A percentile compares a stretch with the other conserved stretches of the same genome.
Conservation (phyloP, 495 filamentous ascomycete species). For the Aspergillus incahuasiensis region DNA sequence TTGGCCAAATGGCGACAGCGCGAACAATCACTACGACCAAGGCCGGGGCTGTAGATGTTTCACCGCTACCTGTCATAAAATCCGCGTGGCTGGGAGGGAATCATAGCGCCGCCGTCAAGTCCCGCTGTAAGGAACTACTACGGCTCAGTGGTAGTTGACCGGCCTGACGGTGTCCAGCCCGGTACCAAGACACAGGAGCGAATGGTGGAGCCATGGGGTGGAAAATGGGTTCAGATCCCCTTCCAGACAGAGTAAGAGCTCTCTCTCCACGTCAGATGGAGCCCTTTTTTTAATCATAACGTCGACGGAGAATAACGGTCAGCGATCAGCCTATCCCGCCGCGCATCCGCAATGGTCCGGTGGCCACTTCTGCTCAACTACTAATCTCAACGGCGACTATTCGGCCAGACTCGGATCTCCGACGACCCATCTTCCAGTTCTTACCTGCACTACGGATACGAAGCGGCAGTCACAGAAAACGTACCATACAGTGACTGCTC, state of each 20-base stretch:
- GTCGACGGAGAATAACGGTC: slow-evolving; percentile 12
- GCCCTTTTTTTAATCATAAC: neutral
- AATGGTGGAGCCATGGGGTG: slow-evolving; percentile 5
- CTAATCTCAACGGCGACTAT: neutral
- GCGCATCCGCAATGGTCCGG: neutral
- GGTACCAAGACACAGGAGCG: neutral
- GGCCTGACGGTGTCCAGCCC: neutral
- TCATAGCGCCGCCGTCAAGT: neutral
- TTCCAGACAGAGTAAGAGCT: slow-evolving; percentile 10
- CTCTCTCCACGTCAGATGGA: slow-evolving; percentile 3
- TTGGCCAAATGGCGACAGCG: neutral
- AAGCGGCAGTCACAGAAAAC: neutral
- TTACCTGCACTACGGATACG: neutral
- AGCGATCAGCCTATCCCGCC: neutral
- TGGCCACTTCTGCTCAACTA: neutral
- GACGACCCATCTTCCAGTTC: neutral
- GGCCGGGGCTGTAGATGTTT: neutral
- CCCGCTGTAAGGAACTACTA: neutral
- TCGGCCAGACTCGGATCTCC: slow-evolving; percentile 7
- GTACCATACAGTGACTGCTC: neutral
- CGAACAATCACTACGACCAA: neutral
- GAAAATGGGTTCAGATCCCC: neutral
- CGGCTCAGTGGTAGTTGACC: neutral
- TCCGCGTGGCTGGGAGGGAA: slow-evolving; percentile 3
- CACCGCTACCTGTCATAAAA: slow-evolving; percentile 6